Evolutionary conservation across 495 filamentous ascomycete species (phyloP).

Genomic region (Apiosordaria backusii): DNA sequence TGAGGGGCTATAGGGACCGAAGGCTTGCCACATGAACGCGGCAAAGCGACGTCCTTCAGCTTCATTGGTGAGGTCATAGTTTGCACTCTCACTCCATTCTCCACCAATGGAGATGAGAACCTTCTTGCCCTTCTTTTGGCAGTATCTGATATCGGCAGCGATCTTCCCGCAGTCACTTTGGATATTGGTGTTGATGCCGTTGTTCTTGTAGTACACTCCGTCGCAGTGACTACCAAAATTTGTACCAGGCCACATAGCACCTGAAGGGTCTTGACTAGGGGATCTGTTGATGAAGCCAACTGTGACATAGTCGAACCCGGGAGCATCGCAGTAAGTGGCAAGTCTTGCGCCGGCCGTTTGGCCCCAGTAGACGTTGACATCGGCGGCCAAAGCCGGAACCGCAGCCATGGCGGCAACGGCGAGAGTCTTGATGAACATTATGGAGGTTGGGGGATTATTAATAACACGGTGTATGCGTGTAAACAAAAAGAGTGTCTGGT

Average conservation of each 20-base stretch:
- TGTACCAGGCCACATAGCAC: conserved; percentile 35
- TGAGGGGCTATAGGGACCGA: conserved; percentile 49
- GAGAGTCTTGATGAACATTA: conserved; percentile 37
- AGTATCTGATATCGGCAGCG: conserved; percentile 55
- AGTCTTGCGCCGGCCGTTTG: conserved; percentile 29
- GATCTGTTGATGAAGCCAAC: conserved; percentile 43
- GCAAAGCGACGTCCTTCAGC: conserved; percentile 54
- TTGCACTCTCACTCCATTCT: conserved; percentile 19
- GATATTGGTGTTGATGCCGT: conserved; percentile 35
- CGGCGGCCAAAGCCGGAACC: conserved; percentile 26
- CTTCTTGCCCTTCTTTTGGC: conserved; percentile 60
- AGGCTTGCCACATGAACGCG: conserved; percentile 61
- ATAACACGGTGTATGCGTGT: conserved; percentile 17
- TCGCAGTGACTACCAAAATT: conserved; percentile 43
- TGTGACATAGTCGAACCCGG: conserved; percentile 41
- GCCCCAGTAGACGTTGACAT: conserved; percentile 39
- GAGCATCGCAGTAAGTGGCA: conserved; percentile 29
- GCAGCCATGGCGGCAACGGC: conserved; percentile 35
- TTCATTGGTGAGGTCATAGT: conserved; percentile 48
- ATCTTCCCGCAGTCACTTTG: conserved; percentile 40
- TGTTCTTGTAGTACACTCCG: conserved; percentile 29
- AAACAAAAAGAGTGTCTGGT: conserved; percentile 17
- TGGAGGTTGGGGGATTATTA: conserved; percentile 22
- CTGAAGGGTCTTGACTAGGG: conserved; percentile 34
- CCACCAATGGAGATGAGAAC: conserved; percentile 65